phyloP scores from a whole-genome alignment of 2,329 filamentous ascomycete species.

The Scytalidium lignicola region DNA sequence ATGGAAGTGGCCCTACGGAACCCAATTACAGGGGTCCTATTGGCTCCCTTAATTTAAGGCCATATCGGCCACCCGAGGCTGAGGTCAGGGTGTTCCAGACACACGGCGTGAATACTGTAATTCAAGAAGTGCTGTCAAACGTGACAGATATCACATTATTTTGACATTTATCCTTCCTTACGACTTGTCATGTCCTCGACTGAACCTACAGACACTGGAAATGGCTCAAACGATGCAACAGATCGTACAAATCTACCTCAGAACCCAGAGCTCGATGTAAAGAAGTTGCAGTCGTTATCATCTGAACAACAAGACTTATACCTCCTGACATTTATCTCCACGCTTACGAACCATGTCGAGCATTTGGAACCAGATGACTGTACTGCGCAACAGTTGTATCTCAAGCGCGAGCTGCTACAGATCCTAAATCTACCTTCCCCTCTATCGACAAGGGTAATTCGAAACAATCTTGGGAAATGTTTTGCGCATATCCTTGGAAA shows the following conservation, averaged over 20 bases:
- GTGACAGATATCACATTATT: background rate
- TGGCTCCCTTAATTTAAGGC: background rate
- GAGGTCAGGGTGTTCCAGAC: background rate
- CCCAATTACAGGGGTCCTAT: background rate
- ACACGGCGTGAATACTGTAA: background rate
- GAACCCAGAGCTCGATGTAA: constrained; percentile 78
- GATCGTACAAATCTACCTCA: constrained; percentile 35
- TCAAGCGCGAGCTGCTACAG: constrained; percentile 93
- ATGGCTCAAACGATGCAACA: constrained; percentile 27
- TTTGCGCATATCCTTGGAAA: constrained; percentile 77
- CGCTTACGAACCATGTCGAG: constrained; percentile 75
- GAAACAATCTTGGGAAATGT: constrained; percentile 82
- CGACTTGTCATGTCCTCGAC: constrained; percentile 28
- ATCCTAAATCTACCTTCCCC: constrained; percentile 80
- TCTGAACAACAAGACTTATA: constrained; percentile 95
- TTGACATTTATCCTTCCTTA: background rate
- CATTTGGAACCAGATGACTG: constrained; percentile 71
- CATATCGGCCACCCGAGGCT: background rate
- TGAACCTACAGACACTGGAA: constrained; percentile 21
- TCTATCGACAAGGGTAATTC: constrained; percentile 78
- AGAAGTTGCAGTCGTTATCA: constrained; percentile 83
- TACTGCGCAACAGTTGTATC: constrained; percentile 80
- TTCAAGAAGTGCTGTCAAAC: background rate
- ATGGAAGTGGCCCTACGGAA: background rate
- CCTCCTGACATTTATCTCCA: constrained; percentile 81